Evolutionary conservation across 306 rosid genomes (phyloP).

Genomic region (Crataegus laevigata): DNA sequence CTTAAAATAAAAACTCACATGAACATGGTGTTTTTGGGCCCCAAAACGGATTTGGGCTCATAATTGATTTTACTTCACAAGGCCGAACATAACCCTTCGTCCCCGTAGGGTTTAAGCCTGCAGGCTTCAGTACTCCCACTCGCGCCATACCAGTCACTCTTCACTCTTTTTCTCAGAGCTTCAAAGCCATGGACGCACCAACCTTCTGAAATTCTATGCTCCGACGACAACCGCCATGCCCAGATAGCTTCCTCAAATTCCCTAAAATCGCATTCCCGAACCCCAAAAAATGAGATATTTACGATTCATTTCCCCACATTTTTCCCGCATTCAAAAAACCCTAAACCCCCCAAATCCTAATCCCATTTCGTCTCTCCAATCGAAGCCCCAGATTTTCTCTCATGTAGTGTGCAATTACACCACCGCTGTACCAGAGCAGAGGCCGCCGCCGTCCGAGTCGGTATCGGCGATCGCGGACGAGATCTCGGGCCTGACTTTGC

Average conservation of each 20-base stretch:
- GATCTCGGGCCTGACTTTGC: constrained; percentile 54
- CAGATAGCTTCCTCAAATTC: background rate
- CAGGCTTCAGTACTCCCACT: background rate
- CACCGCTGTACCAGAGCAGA: constrained; percentile 34
- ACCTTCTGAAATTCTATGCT: background rate
- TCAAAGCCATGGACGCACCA: constrained; percentile 17
- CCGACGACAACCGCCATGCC: constrained; percentile 3
- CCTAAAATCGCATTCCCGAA: background rate
- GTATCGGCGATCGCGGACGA: constrained; percentile 58
- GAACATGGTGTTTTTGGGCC: background rate
- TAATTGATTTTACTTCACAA: background rate
- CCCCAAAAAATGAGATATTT: constrained; percentile 41
- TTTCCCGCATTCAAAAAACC: constrained; percentile 34
- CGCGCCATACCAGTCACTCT: background rate
- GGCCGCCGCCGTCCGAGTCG: constrained; percentile 31
- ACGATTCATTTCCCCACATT: constrained; percentile 33
- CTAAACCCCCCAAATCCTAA: constrained; percentile 22
- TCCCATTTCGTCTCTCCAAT: background rate
- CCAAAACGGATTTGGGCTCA: background rate
- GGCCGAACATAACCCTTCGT: background rate
- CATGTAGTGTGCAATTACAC: constrained; percentile 19
- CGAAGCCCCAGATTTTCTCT: background rate
- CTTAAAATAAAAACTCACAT: background rate
- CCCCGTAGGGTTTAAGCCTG: constrained; percentile 41
- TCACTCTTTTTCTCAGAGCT: background rate